A percentile compares a stretch with the other conserved stretches of the same genome.
phyloP scores from a whole-genome alignment of 2,329 filamentous ascomycete species.

The Microdochium nivale region DNA sequence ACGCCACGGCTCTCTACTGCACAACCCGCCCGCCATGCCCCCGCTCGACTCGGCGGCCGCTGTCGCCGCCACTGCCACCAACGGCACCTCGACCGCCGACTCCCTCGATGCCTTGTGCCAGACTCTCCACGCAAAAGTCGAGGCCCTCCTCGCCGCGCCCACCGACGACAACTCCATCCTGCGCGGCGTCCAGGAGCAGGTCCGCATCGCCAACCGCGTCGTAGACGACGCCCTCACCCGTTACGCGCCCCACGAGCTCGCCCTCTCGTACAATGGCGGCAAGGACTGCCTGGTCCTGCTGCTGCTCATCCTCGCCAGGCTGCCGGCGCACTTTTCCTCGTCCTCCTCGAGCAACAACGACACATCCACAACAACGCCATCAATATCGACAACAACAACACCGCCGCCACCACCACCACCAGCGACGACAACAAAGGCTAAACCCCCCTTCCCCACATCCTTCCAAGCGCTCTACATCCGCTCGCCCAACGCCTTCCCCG shows the following conservation, averaged over 20 bases:
- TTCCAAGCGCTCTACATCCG: constrained; percentile 86
- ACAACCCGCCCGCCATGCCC: neutral
- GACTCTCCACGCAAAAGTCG: constrained; percentile 50
- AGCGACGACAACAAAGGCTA: neutral
- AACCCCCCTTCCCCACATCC: constrained; percentile 26
- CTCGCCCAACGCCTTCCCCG: constrained; percentile 71
- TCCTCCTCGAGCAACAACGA: constrained; percentile 12
- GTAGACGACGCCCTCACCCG: constrained; percentile 65
- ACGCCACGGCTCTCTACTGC: too few species aligned
- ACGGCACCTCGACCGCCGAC: neutral
- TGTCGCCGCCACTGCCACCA: neutral
- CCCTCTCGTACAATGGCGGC: constrained; percentile 92
- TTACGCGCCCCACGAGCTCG: constrained; percentile 73
- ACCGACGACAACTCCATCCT: constrained; percentile 46
- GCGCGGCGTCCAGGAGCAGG: constrained; percentile 63
- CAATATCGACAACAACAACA: neutral
- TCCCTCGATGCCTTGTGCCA: constrained; percentile 26
- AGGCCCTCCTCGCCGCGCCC: constrained; percentile 55
- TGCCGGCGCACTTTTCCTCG: constrained; percentile 29
- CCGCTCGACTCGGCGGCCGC: neutral
- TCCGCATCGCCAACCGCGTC: constrained; percentile 61
- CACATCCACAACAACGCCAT: constrained; percentile 9
- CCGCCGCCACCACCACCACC: neutral
- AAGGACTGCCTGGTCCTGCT: constrained; percentile 95
- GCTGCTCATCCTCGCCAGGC: constrained; percentile 69